Percentiles rank a stretch among this genome's conserved stretches.
phyloP scores from a whole-genome alignment of 2,329 filamentous ascomycete genomes.

The Ophiostoma ulmi region DNA sequence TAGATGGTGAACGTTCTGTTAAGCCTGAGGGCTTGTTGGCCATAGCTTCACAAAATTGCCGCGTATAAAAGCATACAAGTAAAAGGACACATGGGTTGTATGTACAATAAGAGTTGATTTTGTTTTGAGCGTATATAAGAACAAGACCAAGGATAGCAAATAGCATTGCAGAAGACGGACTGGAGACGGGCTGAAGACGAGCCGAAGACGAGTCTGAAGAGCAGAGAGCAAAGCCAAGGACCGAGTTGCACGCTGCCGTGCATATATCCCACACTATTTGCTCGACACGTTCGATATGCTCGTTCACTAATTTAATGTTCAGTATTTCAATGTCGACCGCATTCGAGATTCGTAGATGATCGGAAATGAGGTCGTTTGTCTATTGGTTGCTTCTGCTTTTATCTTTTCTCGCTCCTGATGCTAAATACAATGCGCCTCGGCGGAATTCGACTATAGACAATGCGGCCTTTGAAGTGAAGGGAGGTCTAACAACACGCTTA shows the following conservation, averaged over 20 bases:
- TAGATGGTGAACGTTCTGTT: too few species aligned
- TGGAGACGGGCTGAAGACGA: too few species aligned
- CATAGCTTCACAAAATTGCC: too few species aligned
- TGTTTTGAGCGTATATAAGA: slow-evolving; percentile 11
- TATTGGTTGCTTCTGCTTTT: neutral
- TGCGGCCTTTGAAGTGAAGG: neutral
- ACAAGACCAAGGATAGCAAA: neutral
- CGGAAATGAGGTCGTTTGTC: neutral
- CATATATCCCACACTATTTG: too few species aligned
- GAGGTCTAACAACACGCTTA: slow-evolving; percentile 41
- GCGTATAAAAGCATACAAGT: neutral
- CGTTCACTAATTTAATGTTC: neutral
- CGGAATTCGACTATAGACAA: neutral
- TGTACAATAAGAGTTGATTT: slow-evolving; percentile 3
- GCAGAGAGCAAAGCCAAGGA: too few species aligned
- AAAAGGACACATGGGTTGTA: neutral
- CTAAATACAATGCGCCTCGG: neutral
- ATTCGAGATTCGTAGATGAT: neutral
- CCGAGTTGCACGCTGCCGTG: too few species aligned
- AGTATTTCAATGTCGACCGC: neutral
- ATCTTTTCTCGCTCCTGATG: neutral
- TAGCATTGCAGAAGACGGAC: neutral
- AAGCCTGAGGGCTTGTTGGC: too few species aligned
- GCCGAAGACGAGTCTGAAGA: neutral
- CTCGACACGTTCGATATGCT: too few species aligned